Base-by-base conservation (phyloP, 1,284 basidiomycete species). In the Malassezia arunalokei region DNA sequence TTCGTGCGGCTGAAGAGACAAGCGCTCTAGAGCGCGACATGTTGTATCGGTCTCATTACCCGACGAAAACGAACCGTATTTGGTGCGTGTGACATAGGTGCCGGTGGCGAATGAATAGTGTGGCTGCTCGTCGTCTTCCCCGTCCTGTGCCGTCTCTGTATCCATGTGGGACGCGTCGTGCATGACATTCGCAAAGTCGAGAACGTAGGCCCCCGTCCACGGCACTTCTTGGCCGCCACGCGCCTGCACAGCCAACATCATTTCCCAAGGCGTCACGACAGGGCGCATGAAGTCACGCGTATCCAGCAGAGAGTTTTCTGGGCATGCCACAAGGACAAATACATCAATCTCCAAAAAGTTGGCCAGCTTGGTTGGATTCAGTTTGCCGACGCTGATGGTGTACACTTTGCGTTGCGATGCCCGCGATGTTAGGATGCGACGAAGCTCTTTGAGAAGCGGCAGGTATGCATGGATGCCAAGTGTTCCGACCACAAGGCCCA, bases 321-420 rank as follows among this genome's bases (percentile, higher is more conserved):
- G 84, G 74, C 92, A 98, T 0, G 91, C 91, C 1, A 95, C 84
- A 52, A 96, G 79, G 5, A 98, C 84, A 66, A 91, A 98, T 66
- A 89, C 91, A 69, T 96, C 92, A 46, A 99, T 84, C 73, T 96
- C 91, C 65, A 87, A 80, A 73, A 96, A 96, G 72, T 98, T 98
- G 9, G 85, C 92, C 31, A 99, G 78, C 69, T 98, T 98, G 14
- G 90, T 82, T 0, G 92, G 92, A 64, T 89, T 95, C 51, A 95
- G 79, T 74, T 95, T 90, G 30, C 94, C 94, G 0, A 98, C 92
- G 44, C 83, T 87, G 63, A 98, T 83, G 0, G 92, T 95, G 74
- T 98, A 99, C 20, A 71, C 66, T 46, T 71, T 72, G 17, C 70
- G 49, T 58, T 81, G 83, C 71, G 94, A 95, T 75, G 88, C 89